Evolutionary conservation across 2,329 filamentous ascomycete genomes (phyloP).

Genomic region (Metarhizium sp.): DNA sequence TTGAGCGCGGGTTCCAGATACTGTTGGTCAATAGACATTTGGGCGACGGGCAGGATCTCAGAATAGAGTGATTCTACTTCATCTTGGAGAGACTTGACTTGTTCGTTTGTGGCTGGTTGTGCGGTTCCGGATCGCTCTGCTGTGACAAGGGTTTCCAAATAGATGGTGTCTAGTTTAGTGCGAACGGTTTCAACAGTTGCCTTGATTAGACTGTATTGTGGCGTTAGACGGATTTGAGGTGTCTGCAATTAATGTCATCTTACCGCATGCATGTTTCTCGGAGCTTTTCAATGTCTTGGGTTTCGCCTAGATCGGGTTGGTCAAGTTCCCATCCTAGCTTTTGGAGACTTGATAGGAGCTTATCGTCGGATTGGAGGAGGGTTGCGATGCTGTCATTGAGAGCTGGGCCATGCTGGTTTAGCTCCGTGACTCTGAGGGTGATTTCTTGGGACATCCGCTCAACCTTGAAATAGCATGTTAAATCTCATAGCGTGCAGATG

Average conservation of each 20-base stretch:
- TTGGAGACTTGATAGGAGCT: constrained; percentile 53
- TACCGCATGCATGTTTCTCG: constrained; percentile 49
- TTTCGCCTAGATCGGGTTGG: constrained; percentile 39
- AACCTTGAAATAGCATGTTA: constrained; percentile 23
- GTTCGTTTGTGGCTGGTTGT: constrained; percentile 22
- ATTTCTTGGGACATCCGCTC: constrained; percentile 38
- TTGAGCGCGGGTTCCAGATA: constrained; percentile 51
- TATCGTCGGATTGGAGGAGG: constrained; percentile 53
- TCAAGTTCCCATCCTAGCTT: constrained; percentile 55
- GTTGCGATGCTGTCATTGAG: constrained; percentile 40
- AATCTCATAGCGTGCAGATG: background rate
- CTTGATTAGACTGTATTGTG: constrained; percentile 39
- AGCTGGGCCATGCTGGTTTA: constrained; percentile 40
- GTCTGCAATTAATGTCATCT: background rate
- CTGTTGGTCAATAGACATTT: constrained; percentile 63
- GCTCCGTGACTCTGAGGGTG: constrained; percentile 34
- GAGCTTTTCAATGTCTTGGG: constrained; percentile 44
- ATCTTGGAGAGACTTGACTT: constrained; percentile 44
- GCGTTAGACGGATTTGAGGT: background rate
- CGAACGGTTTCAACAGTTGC: constrained; percentile 45
- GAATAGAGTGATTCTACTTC: constrained; percentile 62
- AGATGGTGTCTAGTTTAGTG: constrained; percentile 45
- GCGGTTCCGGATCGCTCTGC: constrained; percentile 18
- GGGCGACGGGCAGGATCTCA: constrained; percentile 59
- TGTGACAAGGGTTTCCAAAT: constrained; percentile 34